Percentiles rank a stretch among this genome's conserved stretches.
These are phyloP conservation scores for Sporopachydermia quercuum DNA, from an alignment of 805 yeast genomes.

Conservation along the genomic window DNA sequence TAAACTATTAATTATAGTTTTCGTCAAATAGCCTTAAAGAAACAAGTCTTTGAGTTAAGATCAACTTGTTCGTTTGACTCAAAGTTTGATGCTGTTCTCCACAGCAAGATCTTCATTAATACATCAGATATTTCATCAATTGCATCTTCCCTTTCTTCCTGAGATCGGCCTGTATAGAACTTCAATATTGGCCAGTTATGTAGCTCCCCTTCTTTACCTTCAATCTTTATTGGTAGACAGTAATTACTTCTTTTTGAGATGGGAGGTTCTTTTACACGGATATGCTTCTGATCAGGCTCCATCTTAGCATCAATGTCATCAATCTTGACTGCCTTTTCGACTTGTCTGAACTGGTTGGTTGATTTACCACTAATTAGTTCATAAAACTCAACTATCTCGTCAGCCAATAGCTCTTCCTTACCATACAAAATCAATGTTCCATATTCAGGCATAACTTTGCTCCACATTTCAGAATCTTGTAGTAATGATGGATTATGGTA, in stretches of 20 bases:
- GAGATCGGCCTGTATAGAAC: constrained; percentile 25
- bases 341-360: not conserved
- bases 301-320: constrained; percentile 22
- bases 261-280: not conserved
- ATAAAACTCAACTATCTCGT: constrained; percentile 23
- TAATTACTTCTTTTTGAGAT: not conserved
- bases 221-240: not conserved
- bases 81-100: constrained; percentile 21
- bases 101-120: constrained; percentile 29
- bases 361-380: constrained; percentile 9
- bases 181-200: constrained; percentile 36
- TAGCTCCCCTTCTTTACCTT: constrained; percentile 7
- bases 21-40: too few species aligned
- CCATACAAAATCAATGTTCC: constrained; percentile 32
- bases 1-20: too few species aligned
- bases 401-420: constrained; percentile 23
- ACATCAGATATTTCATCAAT: constrained; percentile 24
- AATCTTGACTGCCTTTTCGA: constrained; percentile 7
- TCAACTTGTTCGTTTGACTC: too few species aligned
- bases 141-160: constrained; percentile 29
- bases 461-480: constrained; percentile 22
- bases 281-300: constrained; percentile 17
- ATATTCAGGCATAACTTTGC: constrained; percentile 22
- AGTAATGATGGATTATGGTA: constrained; percentile 21
- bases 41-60: too few species aligned